Percentiles rank a stretch among this genome's conserved stretches.
These are phyloP conservation scores for Cubamyces lactineus DNA, from an alignment of 768 basidiomycete genomes.

Conservation along the genomic window DNA sequence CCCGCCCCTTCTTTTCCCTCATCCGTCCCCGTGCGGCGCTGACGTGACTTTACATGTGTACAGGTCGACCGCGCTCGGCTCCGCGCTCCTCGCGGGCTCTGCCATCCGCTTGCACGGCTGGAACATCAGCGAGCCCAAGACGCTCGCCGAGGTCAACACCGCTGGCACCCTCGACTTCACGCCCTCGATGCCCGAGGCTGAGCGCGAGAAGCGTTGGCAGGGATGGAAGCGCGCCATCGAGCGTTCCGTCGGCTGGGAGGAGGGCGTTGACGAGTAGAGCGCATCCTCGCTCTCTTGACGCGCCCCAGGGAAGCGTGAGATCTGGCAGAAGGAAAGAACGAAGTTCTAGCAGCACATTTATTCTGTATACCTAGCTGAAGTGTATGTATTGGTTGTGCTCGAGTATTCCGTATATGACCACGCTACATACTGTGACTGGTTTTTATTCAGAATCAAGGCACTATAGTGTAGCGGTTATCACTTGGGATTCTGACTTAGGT, in stretches of 20 bases:
- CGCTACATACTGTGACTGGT: no score
- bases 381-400: background rate
- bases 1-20: background rate
- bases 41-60: background rate
- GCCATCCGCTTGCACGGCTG: conserved; percentile 90
- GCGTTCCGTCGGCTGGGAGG: conserved; percentile 82
- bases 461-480: conserved; percentile 26
- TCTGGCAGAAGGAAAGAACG: background rate
- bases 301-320: background rate
- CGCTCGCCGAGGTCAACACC: conserved; percentile 85
- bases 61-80: conserved; percentile 94
- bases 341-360: background rate
- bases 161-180: conserved; percentile 74
- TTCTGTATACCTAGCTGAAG: conserved; percentile 10
- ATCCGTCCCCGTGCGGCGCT: background rate
- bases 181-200: conserved; percentile 54
- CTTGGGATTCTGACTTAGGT: conserved; percentile 22
- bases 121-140: conserved; percentile 84
- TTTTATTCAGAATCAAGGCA: no score
- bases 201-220: conserved; percentile 67
- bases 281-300: background rate
- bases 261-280: conserved; percentile 28
- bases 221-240: conserved; percentile 92
- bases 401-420: no score
- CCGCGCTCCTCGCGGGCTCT: conserved; percentile 89